Evolutionary conservation across 2,329 filamentous ascomycete species (phyloP).

Genomic region (Colletotrichum sojae): DNA sequence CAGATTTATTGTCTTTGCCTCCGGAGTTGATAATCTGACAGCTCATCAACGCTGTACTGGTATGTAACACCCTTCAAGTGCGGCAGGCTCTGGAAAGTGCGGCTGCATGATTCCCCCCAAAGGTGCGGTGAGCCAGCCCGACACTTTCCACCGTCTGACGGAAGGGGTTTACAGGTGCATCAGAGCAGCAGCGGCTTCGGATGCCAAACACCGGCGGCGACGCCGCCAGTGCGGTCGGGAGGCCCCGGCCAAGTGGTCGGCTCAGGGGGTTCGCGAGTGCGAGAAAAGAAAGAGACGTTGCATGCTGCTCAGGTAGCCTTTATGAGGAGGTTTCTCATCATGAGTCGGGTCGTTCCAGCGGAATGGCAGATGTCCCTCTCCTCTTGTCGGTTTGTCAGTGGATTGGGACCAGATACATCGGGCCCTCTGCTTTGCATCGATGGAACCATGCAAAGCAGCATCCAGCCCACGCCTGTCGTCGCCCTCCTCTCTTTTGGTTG

Average conservation of each 20-base stretch:
- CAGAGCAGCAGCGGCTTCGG: neutral
- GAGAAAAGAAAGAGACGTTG: too few relatives aligned
- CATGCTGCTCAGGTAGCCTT: too few relatives aligned
- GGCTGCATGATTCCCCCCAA: slow-evolving; percentile 8
- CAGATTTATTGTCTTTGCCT: slow-evolving; percentile 15
- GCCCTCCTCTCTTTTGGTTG: neutral
- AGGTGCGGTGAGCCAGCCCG: slow-evolving; percentile 27
- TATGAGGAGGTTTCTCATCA: too few relatives aligned
- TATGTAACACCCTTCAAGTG: neutral
- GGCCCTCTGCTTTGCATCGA: slow-evolving; percentile 19
- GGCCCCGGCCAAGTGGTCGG: too few relatives aligned
- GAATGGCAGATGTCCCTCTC: neutral
- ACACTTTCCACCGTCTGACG: slow-evolving; percentile 2
- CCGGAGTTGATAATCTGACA: slow-evolving; percentile 22
- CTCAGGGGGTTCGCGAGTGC: too few relatives aligned
- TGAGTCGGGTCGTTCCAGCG: too few relatives aligned
- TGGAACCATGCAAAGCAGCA: neutral
- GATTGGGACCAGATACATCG: slow-evolving; percentile 1
- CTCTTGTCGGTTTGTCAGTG: neutral
- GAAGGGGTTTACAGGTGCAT: slow-evolving; percentile 12
- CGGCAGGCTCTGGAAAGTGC: slow-evolving; percentile 19
- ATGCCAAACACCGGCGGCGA: too few relatives aligned
- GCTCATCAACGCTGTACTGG: too few relatives aligned
- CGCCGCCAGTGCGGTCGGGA: too few relatives aligned
- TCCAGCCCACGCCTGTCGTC: neutral